phyloP scores from a whole-genome alignment of 2,329 filamentous ascomycete genomes.

The Fusarium chlamydosporum region DNA sequence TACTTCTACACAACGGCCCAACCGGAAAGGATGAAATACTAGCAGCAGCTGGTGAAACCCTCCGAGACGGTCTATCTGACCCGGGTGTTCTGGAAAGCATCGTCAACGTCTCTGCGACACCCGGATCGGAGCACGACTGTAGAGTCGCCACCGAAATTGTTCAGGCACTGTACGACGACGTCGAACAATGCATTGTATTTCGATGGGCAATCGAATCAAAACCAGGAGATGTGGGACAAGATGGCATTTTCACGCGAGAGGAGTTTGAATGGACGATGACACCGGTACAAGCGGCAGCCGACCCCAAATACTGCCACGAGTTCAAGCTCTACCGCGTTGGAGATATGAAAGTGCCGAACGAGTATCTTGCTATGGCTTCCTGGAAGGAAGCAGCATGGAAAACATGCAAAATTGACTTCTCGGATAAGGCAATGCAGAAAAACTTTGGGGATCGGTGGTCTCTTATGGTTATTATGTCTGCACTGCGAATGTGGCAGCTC shows the following conservation, averaged over 20 bases:
- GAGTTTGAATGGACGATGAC: constrained; percentile 42
- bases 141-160: constrained; percentile 39
- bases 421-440: constrained; percentile 26
- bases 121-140: constrained; percentile 24
- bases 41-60: constrained; percentile 35
- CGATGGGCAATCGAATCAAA: constrained; percentile 40
- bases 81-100: constrained; percentile 34
- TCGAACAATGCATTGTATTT: constrained; percentile 33
- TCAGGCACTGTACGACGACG: constrained; percentile 32
- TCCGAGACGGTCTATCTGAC: constrained; percentile 30
- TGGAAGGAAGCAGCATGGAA: constrained; percentile 44
- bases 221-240: constrained; percentile 20
- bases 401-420: constrained; percentile 41
- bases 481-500: constrained; percentile 43
- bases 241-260: constrained; percentile 28
- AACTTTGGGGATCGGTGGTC: constrained; percentile 35
- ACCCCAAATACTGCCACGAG: constrained; percentile 38
- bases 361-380: constrained; percentile 36
- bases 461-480: constrained; percentile 42
- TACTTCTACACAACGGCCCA: constrained; percentile 38
- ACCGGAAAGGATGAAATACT: constrained; percentile 37
- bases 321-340: constrained; percentile 42
- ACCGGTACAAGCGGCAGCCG: constrained; percentile 23
- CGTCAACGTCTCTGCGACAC: constrained; percentile 35
- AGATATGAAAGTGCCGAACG: constrained; percentile 33